These are phyloP conservation scores for Dalbergia cochinchinensis DNA, from an alignment of 306 rosid species.

Conservation along the genomic window DNA sequence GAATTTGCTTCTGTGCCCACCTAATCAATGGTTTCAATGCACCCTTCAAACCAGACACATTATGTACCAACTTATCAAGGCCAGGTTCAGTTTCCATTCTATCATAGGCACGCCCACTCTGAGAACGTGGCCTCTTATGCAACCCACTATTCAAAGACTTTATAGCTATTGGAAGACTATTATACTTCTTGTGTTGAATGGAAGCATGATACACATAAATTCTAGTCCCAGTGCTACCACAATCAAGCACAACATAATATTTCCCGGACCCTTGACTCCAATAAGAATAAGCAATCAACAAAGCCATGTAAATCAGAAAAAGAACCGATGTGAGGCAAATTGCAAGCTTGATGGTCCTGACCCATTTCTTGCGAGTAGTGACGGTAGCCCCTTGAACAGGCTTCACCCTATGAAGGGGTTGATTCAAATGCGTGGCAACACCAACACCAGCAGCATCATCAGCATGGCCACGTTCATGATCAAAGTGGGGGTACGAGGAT, in stretches of 20 bases:
- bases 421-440: constrained; percentile 44
- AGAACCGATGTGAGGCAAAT: constrained; percentile 58
- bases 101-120: constrained; percentile 84
- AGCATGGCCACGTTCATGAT: constrained; percentile 45
- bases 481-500: constrained; percentile 59
- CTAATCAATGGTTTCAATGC: constrained; percentile 79
- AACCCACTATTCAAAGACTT: constrained; percentile 54
- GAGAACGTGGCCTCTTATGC: constrained; percentile 48
- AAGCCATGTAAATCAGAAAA: constrained; percentile 63
- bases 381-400: background rate
- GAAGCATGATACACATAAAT: constrained; percentile 78
- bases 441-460: background rate
- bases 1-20: constrained; percentile 94
- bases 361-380: constrained; percentile 57
- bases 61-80: constrained; percentile 77
- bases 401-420: constrained; percentile 37
- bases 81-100: constrained; percentile 97
- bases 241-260: constrained; percentile 85
- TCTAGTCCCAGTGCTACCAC: constrained; percentile 94
- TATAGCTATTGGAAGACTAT: constrained; percentile 71
- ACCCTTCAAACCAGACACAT: constrained; percentile 67
- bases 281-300: constrained; percentile 63
- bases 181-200: constrained; percentile 52
- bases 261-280: constrained; percentile 72
- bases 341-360: constrained; percentile 55